Conservation (phyloP, 2,329 filamentous ascomycete species). For the Alternaria gaisen region DNA sequence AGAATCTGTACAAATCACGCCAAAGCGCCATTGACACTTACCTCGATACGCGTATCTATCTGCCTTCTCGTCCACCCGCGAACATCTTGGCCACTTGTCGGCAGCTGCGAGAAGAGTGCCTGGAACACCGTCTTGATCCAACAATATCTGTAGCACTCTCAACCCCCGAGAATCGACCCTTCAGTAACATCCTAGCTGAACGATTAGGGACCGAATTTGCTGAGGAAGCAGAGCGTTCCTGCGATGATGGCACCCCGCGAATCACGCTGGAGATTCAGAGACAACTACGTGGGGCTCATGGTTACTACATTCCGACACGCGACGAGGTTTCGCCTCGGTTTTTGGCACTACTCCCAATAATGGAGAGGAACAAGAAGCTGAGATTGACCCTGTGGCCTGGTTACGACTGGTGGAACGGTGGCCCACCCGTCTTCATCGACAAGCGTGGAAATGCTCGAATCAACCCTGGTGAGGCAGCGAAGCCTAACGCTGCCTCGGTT, state of each 20-base stretch:
- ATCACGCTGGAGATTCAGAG: slow-evolving; percentile 39
- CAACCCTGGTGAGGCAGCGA: slow-evolving; percentile 11
- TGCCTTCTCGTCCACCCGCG: slow-evolving; percentile 31
- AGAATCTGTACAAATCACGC: slow-evolving; percentile 16
- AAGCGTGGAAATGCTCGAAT: slow-evolving; percentile 12
- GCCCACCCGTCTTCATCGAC: slow-evolving; percentile 12
- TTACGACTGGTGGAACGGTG: slow-evolving; percentile 38
- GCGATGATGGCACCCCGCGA: slow-evolving; percentile 30
- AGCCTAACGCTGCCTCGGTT: slow-evolving; percentile 28
- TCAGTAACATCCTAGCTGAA: slow-evolving; percentile 21
- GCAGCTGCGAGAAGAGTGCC: slow-evolving; percentile 38
- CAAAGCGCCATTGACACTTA: slow-evolving; percentile 20
- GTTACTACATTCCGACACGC: slow-evolving; percentile 33
- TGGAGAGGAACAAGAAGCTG: slow-evolving; percentile 29
- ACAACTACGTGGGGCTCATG: slow-evolving; percentile 23
- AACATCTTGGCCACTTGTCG: slow-evolving; percentile 36
- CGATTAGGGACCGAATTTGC: slow-evolving; percentile 24
- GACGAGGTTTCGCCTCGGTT: slow-evolving; percentile 39
- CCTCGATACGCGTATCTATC: slow-evolving; percentile 41
- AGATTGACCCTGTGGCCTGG: slow-evolving; percentile 38
- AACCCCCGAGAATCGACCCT: neutral
- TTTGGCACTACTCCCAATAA: slow-evolving; percentile 32
- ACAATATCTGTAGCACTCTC: neutral
- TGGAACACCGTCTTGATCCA: slow-evolving; percentile 30
- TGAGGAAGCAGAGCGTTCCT: slow-evolving; percentile 31